phyloP scores from a whole-genome alignment of 2,329 filamentous ascomycete species.

The Colletotrichum plurivorum region DNA sequence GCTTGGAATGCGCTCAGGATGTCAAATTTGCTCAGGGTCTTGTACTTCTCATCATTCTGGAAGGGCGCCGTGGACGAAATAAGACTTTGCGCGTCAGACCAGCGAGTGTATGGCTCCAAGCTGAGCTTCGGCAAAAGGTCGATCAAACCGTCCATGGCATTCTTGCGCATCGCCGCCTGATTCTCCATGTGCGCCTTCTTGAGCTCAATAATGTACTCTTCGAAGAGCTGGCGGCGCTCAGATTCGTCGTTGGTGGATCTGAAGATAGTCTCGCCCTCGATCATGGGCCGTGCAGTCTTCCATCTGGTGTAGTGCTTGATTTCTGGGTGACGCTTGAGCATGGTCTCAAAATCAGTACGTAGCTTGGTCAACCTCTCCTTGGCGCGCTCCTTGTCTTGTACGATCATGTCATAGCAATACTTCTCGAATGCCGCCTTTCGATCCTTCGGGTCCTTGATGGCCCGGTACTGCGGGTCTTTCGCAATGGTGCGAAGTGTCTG shows the following conservation, averaged over 20 bases:
- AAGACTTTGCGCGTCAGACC: slow-evolving; percentile 89
- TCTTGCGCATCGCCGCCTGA: slow-evolving; percentile 79
- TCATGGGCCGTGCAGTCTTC: slow-evolving; percentile 95
- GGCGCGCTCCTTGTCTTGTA: slow-evolving; percentile 94
- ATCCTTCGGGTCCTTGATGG: slow-evolving; percentile 92
- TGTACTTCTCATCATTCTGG: slow-evolving; percentile 86
- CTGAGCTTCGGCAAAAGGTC: slow-evolving; percentile 84
- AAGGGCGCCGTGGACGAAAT: slow-evolving; percentile 85
- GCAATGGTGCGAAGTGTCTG: slow-evolving; percentile 88
- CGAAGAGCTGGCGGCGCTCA: slow-evolving; percentile 90
- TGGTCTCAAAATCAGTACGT: slow-evolving; percentile 92
- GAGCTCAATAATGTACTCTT: slow-evolving; percentile 90
- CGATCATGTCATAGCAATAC: slow-evolving; percentile 89
- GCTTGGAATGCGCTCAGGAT: slow-evolving; percentile 94
- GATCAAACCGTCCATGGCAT: slow-evolving; percentile 87
- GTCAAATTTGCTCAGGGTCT: slow-evolving; percentile 88
- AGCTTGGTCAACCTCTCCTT: slow-evolving; percentile 94
- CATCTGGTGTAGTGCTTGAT: slow-evolving; percentile 97
- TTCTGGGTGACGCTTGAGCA: slow-evolving; percentile 96
- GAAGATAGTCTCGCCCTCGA: slow-evolving; percentile 96
- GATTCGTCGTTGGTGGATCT: slow-evolving; percentile 89
- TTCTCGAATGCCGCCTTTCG: slow-evolving; percentile 94
- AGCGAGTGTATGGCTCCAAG: slow-evolving; percentile 93
- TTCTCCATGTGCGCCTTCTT: slow-evolving; percentile 85
- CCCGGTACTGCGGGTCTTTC: slow-evolving; percentile 92